Evolutionary conservation across 305 asterid species (phyloP).

Genomic region (Euphrasia arctica): DNA sequence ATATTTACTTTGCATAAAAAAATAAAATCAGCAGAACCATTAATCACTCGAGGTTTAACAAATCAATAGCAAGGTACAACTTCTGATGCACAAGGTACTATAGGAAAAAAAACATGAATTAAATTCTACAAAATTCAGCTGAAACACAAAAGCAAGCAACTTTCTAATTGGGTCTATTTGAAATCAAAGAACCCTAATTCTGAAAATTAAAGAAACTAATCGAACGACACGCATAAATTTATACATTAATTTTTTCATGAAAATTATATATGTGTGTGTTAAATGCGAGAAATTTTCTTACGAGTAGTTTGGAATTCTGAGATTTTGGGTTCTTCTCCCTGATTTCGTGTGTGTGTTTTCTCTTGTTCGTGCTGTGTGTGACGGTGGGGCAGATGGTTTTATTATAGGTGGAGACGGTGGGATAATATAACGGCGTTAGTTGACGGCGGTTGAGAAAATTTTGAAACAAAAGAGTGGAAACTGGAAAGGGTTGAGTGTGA

Average conservation of each 20-base stretch:
- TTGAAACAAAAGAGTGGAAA: constrained; percentile 29
- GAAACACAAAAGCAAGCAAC: constrained; percentile 18
- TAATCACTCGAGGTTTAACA: neutral
- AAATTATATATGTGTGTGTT: too few species aligned
- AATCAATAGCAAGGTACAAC: neutral
- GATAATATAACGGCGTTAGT: constrained; percentile 43
- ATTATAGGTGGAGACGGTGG: constrained; percentile 25
- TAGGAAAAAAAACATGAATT: neutral
- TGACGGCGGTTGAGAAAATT: constrained; percentile 40
- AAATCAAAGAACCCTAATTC: neutral
- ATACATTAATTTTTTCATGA: too few species aligned
- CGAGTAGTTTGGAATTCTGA: constrained; percentile 20
- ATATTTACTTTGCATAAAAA: constrained; percentile 27
- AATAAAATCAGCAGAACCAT: neutral
- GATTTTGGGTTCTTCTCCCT: constrained; percentile 17
- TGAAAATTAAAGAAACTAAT: constrained; percentile 8
- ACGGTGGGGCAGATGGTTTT: constrained; percentile 26
- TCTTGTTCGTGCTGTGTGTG: constrained; percentile 10
- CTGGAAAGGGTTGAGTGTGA: constrained; percentile 3
- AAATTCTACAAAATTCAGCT: constrained; percentile 20
- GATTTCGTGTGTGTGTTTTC: constrained; percentile 8
- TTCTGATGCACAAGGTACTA: constrained; percentile 8
- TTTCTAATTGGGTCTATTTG: constrained; percentile 17
- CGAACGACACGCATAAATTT: too few species aligned
- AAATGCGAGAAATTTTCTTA: constrained; percentile 26